Percentiles rank a stretch among this genome's conserved stretches.
phyloP scores from a whole-genome alignment of 2,329 filamentous ascomycete species.

The Amylocarpus encephaloides region DNA sequence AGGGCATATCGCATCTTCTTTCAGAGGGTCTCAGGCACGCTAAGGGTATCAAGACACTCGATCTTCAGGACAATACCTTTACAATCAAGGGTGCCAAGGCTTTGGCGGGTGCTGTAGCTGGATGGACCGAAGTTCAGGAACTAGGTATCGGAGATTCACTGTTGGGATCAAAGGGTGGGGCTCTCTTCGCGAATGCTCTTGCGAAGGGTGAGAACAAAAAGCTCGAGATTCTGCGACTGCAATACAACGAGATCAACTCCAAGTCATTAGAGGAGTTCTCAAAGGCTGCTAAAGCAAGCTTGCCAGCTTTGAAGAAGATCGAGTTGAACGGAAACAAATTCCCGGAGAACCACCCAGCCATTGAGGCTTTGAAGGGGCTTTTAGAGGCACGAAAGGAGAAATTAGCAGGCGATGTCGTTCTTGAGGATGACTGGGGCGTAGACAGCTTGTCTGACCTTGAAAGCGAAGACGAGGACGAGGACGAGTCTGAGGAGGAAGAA shows the following conservation, averaged over 20 bases:
- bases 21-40: conserved; percentile 71
- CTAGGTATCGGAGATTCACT: conserved; percentile 86
- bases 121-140: conserved; percentile 72
- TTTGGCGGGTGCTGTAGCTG: conserved; percentile 65
- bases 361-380: conserved; percentile 62
- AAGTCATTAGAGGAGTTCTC: conserved; percentile 67
- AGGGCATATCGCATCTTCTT: conserved; percentile 79
- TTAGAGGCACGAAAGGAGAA: conserved; percentile 75
- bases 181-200: conserved; percentile 67
- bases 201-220: conserved; percentile 69
- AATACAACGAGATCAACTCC: conserved; percentile 90
- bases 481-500: conserved; percentile 58
- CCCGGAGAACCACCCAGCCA: conserved; percentile 70
- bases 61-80: conserved; percentile 97
- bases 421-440: conserved; percentile 77
- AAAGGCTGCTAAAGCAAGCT: conserved; percentile 56
- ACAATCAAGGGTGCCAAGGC: conserved; percentile 73
- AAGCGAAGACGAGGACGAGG: conserved; percentile 52
- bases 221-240: conserved; percentile 73
- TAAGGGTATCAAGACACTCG: conserved; percentile 64
- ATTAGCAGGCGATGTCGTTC: conserved; percentile 55
- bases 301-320: conserved; percentile 75
- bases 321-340: conserved; percentile 98
- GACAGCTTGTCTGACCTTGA: conserved; percentile 82
- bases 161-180: conserved; percentile 68